Evolutionary conservation across 768 basidiomycete genomes (phyloP).

Genomic region (Kwoniella europaea): DNA sequence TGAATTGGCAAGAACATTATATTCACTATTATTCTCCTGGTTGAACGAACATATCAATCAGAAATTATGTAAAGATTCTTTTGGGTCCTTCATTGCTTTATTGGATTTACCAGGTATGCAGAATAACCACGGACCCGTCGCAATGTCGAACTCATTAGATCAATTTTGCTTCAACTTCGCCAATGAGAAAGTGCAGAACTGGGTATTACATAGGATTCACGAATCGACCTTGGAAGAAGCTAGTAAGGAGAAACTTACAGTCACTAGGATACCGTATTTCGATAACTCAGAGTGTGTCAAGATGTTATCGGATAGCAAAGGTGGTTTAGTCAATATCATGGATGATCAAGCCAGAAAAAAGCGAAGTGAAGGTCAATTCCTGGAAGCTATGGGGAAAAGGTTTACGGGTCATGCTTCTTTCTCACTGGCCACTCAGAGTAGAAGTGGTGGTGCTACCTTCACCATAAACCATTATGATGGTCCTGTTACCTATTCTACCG

Average conservation of each 20-base stretch:
- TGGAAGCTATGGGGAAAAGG: slow-evolving; percentile 89
- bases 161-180: slow-evolving; percentile 97
- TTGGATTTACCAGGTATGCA: slow-evolving; percentile 94
- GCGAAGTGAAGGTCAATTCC: slow-evolving; percentile 92
- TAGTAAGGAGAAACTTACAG: slow-evolving; percentile 72
- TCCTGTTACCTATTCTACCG: slow-evolving; percentile 86
- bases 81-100: slow-evolving; percentile 84
- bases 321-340: slow-evolving; percentile 95
- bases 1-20: slow-evolving; percentile 89
- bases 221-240: slow-evolving; percentile 83
- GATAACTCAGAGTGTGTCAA: slow-evolving; percentile 90
- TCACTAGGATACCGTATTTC: slow-evolving; percentile 71
- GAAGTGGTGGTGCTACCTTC: slow-evolving; percentile 82
- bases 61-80: slow-evolving; percentile 87
- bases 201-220: slow-evolving; percentile 77
- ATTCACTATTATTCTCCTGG: slow-evolving; percentile 94
- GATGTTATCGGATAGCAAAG: slow-evolving; percentile 80
- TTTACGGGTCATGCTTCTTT: slow-evolving; percentile 94
- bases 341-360: slow-evolving; percentile 92
- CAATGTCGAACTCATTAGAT: slow-evolving; percentile 80
- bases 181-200: slow-evolving; percentile 86
- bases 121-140: slow-evolving; percentile 65
- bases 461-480: slow-evolving; percentile 91
- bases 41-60: slow-evolving; percentile 95
- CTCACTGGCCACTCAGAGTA: slow-evolving; percentile 76